Evolutionary conservation across 495 filamentous ascomycete species (phyloP), one percentile per base, ranked within the genome.

Genomic region (Annulohypoxylon nitens): DNA sequence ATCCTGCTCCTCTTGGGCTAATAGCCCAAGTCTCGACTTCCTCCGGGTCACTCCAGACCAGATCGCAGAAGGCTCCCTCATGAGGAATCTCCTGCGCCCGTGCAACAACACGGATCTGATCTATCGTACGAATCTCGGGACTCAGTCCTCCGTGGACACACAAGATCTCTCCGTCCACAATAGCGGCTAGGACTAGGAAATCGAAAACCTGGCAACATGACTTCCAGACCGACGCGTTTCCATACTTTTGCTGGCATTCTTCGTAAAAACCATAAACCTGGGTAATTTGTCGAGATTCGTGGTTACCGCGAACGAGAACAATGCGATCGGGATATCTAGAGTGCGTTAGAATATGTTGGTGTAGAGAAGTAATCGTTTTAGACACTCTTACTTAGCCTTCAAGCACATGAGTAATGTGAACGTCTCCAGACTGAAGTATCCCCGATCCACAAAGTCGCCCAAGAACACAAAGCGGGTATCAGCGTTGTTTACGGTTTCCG

Each of bases 181-280:
- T 97, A 20, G 96, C 96, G 30, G 95, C 96, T 20, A 99, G 88
- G 11, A 97, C 94, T 57, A 99, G 88, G 80, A 99, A 99, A 82
- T 99, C 96, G 76, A 99, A 99, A 20, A 99, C 96, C 81, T 98
- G 97, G 75, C 96, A 99, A 83, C 96, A 99, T 0, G 95, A 93
- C 82, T 99, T 99, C 96, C 96, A 99, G 18, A 99, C 96, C 8
- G 93, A 97, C 5, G 96, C 96, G 79, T 97, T 98, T 65, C 95
- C 95, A 77, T 99, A 99, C 78, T 99, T 99, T 74, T 93, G 92
- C 76, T 97, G 93, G 81, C 96, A 99, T 78, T 99, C 96, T 76
- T 98, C 96, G 84, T 98, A 98, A 83, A 99, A 99, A 3, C 96
- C 96, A 76, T 99, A 99, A 4, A 99, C 96, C 79, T 98, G 95